Evolutionary conservation across 2,329 filamentous ascomycete genomes (phyloP).

Genomic region (Aureobasidium sp.): DNA sequence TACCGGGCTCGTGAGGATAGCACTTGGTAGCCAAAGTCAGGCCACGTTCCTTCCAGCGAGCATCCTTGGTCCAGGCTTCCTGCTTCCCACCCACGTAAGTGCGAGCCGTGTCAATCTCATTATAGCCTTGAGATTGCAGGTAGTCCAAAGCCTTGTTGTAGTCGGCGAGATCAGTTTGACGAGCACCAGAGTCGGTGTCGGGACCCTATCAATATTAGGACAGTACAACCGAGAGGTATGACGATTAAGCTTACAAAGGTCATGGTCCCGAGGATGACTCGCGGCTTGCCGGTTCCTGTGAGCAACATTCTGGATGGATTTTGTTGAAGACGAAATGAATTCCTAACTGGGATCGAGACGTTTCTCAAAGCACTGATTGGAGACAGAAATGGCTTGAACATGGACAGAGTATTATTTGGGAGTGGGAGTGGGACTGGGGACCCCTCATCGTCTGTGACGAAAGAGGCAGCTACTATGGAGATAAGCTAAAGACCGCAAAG

Average conservation of each 20-base stretch:
- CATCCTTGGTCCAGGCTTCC: constrained; percentile 69
- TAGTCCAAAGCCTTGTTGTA: constrained; percentile 67
- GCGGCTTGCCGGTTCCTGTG: constrained; percentile 46
- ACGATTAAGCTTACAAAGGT: constrained; percentile 54
- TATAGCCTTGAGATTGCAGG: constrained; percentile 72
- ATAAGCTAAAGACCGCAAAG: neutral
- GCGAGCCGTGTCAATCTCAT: constrained; percentile 78
- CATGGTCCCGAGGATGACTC: constrained; percentile 80
- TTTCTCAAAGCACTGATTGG: neutral
- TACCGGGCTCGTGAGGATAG: constrained; percentile 56
- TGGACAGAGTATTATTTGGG: neutral
- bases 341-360: neutral
- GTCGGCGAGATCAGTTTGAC: constrained; percentile 63
- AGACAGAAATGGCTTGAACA: neutral
- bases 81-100: constrained; percentile 65
- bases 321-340: neutral
- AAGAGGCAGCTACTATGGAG: constrained; percentile 11
- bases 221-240: neutral
- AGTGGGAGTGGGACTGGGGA: neutral
- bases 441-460: constrained; percentile 5
- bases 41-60: constrained; percentile 71
- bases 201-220: constrained; percentile 34
- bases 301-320: constrained; percentile 31
- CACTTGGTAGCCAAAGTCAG: constrained; percentile 72
- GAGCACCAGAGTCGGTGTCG: constrained; percentile 54